These are phyloP conservation scores for Clavariopsis aquatica DNA, from an alignment of 495 filamentous ascomycete genomes.

Conservation along the genomic window DNA sequence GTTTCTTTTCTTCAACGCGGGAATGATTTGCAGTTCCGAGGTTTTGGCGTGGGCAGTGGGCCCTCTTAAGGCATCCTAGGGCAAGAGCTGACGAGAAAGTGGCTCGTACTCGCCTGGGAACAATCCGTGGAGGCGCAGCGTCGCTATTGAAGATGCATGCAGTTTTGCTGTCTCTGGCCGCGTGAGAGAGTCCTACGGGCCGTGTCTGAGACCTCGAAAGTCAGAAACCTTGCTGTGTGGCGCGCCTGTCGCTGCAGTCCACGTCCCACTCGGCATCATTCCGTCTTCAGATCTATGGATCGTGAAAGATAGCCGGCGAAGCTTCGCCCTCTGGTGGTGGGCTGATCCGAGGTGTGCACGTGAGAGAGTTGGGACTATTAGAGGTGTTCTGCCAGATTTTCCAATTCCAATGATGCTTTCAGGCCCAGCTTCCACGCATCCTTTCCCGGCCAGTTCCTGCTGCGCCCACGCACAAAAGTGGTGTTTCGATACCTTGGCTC, in stretches of 20 bases:
- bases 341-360: background rate
- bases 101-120: background rate
- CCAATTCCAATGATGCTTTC: too few relatives aligned
- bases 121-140: background rate
- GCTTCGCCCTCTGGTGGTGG: background rate
- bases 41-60: background rate
- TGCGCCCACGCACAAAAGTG: too few relatives aligned
- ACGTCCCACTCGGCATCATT: slow-evolving; percentile 3
- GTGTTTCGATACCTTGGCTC: too few relatives aligned
- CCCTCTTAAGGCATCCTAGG: background rate
- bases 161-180: background rate
- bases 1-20: background rate
- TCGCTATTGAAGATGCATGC: background rate
- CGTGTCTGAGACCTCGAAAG: background rate
- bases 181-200: background rate
- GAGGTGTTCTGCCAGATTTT: too few relatives aligned
- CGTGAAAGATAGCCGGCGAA: background rate
- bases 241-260: background rate
- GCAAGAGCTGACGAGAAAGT: background rate
- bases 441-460: too few relatives aligned
- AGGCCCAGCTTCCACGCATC: too few relatives aligned
- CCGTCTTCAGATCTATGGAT: background rate
- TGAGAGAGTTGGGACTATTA: background rate
- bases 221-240: background rate
- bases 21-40: background rate